Percentiles rank a stretch among this genome's conserved stretches.
These are phyloP conservation scores for Linnemannia elongata DNA, from an alignment of 192 early-diverging fungal species.

Conservation along the genomic window DNA sequence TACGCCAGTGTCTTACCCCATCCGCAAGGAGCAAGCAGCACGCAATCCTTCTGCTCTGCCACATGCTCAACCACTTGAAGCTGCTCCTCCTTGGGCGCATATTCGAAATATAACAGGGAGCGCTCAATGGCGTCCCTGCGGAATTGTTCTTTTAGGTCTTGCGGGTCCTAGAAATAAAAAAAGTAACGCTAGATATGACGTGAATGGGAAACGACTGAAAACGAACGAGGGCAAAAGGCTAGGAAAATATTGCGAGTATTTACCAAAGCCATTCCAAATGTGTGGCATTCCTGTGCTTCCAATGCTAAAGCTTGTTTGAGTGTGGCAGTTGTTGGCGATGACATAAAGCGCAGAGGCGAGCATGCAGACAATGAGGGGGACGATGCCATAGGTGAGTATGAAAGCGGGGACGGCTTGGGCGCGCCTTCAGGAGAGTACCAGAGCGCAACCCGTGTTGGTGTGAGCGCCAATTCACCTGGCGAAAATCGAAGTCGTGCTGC, in stretches of 20 bases:
- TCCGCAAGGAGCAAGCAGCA: conserved; percentile 8
- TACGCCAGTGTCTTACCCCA: conserved; percentile 20
- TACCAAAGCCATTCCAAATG: too few species aligned
- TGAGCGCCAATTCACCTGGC: conserved; percentile 9
- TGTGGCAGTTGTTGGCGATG: too few species aligned
- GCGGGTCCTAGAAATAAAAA: too few species aligned
- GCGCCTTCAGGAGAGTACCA: conserved; percentile 19
- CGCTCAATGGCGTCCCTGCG: too few species aligned
- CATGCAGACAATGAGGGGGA: not conserved
- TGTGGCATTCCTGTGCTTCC: too few species aligned
- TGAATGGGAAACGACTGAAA: too few species aligned
- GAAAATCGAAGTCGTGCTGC: conserved; percentile 12
- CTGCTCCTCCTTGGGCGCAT: conserved; percentile 6
- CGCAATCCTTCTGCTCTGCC: conserved; percentile 4
- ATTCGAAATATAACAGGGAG: not conserved
- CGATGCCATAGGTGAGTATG: not conserved
- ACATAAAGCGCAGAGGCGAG: too few species aligned
- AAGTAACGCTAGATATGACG: too few species aligned
- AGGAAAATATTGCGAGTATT: too few species aligned
- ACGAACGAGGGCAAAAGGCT: too few species aligned
- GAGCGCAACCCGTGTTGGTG: conserved; percentile 18
- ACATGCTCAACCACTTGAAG: conserved; percentile 1
- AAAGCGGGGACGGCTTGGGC: not conserved
- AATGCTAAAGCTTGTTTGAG: too few species aligned
- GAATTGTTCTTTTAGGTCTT: too few species aligned